Base-by-base conservation (phyloP, 2,329 filamentous ascomycete genomes). In the Penicillium psychrosexuale region DNA sequence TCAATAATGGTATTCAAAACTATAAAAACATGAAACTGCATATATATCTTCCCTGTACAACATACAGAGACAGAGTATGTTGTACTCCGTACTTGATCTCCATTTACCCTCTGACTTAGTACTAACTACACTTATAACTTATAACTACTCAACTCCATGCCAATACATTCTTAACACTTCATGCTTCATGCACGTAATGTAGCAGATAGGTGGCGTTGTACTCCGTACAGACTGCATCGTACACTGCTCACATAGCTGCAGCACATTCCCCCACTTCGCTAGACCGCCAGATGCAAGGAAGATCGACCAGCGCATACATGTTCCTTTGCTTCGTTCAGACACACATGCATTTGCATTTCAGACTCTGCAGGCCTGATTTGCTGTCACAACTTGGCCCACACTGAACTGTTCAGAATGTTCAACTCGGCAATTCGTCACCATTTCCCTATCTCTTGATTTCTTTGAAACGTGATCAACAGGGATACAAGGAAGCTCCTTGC, bases 231-330 rank as follows among this genome's bases (percentile, higher is more conserved):
- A 43, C 15, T 15, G n/a, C 27, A 17, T 9, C 30, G 11, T 40
- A 24, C 22, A 43, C 39, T 43, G 47, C 22, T 34, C 48, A 42
- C 37, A 50, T 22, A 33, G 15, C 37, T 39, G 38, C 24, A 44
- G 45, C 47, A 54, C 47, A 50, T 54, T 54, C 51, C 51, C 51
- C 52, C 46, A 33, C 45, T 43, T 33, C 19, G 48, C 53, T 54
- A 58, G 62, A 64, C 62, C 62, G 62, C 62, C 49, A 64, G 56
- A 62, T 49, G 62, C 61, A 64, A 64, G 62, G 61, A 60, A 57
- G 58, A 63, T 62, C 60, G 60, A 60, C 60, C 60, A 62, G 46
- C 60, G 51, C 61, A 64, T 58, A 19, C 28, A 22, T 50, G 24
- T 37, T 27, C 33, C 33, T 47, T 43, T 46, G 49, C 44, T 57